Percentiles rank a stretch among this genome's conserved stretches.
Evolutionary conservation across 1,139 yeast genomes (phyloP).

Genomic region (Zygosaccharomyces sapae): DNA sequence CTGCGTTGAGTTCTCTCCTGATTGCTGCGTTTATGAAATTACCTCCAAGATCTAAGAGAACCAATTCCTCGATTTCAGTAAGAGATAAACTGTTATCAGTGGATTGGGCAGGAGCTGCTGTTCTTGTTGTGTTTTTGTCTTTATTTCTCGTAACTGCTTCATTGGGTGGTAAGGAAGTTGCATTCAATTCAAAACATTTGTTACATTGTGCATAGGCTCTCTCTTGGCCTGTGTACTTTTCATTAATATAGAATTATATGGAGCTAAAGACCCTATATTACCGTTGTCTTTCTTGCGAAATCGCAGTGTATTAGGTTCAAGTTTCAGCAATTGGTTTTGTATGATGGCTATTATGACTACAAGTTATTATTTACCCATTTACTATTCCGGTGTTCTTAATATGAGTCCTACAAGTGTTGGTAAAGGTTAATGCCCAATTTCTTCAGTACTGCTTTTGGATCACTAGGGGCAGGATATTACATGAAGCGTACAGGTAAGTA

Average conservation of each 20-base stretch:
- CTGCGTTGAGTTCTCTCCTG: conserved; percentile 45
- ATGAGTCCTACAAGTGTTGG: conserved; percentile 60
- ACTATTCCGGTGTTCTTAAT: conserved; percentile 53
- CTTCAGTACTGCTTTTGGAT: conserved; percentile 64
- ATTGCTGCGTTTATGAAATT: conserved; percentile 38
- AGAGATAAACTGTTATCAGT: conserved; percentile 49
- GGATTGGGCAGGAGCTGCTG: conserved; percentile 68
- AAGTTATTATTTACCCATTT: conserved; percentile 62
- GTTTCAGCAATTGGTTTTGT: conserved; percentile 61
- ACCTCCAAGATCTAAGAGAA: conserved; percentile 36
- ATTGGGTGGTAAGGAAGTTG: conserved; percentile 58
- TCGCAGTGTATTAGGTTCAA: conserved; percentile 59
- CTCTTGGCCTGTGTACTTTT: conserved; percentile 36
- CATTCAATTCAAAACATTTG: conserved; percentile 37
- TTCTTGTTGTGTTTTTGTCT: conserved; percentile 53
- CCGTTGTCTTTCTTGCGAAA: conserved; percentile 55
- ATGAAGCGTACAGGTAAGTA: conserved; percentile 70
- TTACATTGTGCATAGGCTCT: conserved; percentile 30
- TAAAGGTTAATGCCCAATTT: conserved; percentile 61
- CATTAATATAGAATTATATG: conserved; percentile 50
- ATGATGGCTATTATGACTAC: conserved; percentile 45
- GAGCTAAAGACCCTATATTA: conserved; percentile 63
- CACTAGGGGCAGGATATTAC: conserved; percentile 63
- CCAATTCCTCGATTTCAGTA: conserved; percentile 19
- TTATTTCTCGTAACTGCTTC: conserved; percentile 61